Conservation (phyloP, 2,329 filamentous ascomycete genomes). For the Fusarium sp. region DNA sequence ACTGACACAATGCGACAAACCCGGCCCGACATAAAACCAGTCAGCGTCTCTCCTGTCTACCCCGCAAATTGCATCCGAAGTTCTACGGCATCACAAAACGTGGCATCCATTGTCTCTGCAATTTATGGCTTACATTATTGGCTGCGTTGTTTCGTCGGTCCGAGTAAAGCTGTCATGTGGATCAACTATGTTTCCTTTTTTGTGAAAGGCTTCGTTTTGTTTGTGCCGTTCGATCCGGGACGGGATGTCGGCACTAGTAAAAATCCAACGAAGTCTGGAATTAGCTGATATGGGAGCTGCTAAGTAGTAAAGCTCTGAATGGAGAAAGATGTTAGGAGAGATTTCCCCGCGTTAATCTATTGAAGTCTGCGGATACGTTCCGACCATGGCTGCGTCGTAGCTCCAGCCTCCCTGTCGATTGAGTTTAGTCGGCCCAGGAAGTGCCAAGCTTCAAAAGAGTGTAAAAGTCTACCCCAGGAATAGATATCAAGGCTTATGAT, state of each 20-base stretch:
- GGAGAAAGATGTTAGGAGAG: neutral
- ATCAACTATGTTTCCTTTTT: neutral
- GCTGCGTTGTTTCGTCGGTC: neutral
- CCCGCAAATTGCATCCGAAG: neutral
- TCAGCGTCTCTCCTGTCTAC: neutral
- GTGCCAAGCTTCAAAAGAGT: neutral
- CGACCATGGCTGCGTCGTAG: neutral
- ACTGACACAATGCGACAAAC: neutral
- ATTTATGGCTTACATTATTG: neutral
- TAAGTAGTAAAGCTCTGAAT: neutral
- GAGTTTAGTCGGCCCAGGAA: fast-evolving
- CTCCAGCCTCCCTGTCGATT: neutral
- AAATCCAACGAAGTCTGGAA: neutral
- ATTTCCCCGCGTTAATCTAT: neutral
- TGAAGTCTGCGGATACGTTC: neutral
- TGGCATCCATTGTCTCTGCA: neutral
- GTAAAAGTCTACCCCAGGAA: fast-evolving
- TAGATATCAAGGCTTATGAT: fast-evolving
- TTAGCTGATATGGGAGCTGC: neutral
- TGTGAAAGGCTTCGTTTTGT: neutral
- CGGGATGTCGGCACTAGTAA: neutral
- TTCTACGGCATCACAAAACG: neutral
- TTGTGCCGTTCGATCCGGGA: neutral
- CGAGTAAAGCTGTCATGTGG: neutral
- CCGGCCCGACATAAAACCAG: neutral